These are phyloP conservation scores for Ceratobasidium sp. DNA, from an alignment of 1,284 basidiomycete species.

Conservation along the genomic window DNA sequence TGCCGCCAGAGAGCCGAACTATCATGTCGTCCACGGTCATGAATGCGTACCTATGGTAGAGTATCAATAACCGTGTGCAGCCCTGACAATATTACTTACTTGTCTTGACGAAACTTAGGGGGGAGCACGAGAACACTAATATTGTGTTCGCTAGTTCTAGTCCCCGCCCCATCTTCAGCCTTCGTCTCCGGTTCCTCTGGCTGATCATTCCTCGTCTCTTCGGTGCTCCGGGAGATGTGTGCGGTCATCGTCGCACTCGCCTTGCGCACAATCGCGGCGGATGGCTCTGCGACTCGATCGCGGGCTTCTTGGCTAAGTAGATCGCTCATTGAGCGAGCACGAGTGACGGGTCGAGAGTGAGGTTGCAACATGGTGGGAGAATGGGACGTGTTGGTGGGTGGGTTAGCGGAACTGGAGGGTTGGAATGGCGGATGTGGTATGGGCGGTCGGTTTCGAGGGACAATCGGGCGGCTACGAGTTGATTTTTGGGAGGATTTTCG, in stretches of 20 bases:
- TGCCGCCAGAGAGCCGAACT: conserved; percentile 24
- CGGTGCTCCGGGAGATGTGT: not conserved
- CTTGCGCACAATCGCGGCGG: conserved; percentile 33
- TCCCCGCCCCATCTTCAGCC: not conserved
- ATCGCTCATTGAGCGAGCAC: conserved; percentile 71
- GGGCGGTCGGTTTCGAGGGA: not conserved
- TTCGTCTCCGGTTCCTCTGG: not conserved
- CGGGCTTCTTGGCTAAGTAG: conserved; percentile 62
- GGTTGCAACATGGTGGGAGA: conserved; percentile 23
- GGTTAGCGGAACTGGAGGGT: conserved; percentile 17
- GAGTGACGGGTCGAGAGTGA: conserved; percentile 61
- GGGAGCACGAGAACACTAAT: conserved; percentile 13
- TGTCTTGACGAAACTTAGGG: conserved; percentile 19
- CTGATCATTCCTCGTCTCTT: conserved; percentile 1
- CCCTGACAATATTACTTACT: conserved; percentile 7
- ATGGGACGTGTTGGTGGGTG: conserved; percentile 34
- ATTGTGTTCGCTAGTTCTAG: not conserved
- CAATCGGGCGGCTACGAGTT: not conserved
- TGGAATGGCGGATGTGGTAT: not conserved
- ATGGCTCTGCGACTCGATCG: conserved; percentile 56
- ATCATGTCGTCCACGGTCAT: conserved; percentile 31
- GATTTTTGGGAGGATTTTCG: conserved; percentile 10
- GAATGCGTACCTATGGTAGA: conserved; percentile 34
- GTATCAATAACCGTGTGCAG: not conserved
- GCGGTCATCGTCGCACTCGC: conserved; percentile 34